Percentiles rank a stretch among this genome's conserved stretches.
Evolutionary conservation across 1,139 yeast genomes (phyloP).

Genomic region (Kurtzmaniella quercitrusa): DNA sequence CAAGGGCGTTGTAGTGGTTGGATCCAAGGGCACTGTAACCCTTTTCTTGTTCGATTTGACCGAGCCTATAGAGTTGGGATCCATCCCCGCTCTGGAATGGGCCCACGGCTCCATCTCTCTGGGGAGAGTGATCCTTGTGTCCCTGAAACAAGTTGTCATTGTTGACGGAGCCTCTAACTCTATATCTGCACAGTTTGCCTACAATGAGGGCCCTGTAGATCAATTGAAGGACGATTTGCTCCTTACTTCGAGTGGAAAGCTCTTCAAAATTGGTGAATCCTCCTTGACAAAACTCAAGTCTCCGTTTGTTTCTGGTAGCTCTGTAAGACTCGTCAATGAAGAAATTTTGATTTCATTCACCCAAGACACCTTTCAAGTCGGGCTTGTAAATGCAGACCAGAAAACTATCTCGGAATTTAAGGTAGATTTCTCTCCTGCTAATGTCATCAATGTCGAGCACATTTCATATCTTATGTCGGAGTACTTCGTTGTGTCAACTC

Average conservation of each 20-base stretch:
- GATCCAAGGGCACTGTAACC: slow-evolving; percentile 11
- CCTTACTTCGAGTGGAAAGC: slow-evolving; percentile 14
- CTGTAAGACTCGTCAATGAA: slow-evolving; percentile 1
- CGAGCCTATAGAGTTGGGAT: too few species aligned
- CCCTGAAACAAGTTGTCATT: not conserved
- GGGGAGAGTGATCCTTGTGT: slow-evolving; percentile 3
- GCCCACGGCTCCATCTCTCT: slow-evolving; percentile 3
- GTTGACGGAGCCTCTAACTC: not conserved
- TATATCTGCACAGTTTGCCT: not conserved
- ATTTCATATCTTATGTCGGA: slow-evolving; percentile 16
- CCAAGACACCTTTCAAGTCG: not conserved
- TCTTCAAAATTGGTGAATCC: slow-evolving; percentile 12
- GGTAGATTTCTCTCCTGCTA: not conserved
- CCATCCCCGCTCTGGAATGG: not conserved
- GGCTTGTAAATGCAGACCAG: not conserved
- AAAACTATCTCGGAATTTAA: not conserved
- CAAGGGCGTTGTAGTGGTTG: slow-evolving; percentile 18
- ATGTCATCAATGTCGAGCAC: slow-evolving; percentile 7
- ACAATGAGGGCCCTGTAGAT: slow-evolving; percentile 9
- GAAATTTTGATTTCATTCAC: slow-evolving; percentile 1
- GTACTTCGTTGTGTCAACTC: slow-evolving; percentile 12
- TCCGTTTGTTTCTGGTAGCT: not conserved
- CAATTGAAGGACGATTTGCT: slow-evolving; percentile 19
- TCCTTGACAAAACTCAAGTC: slow-evolving; percentile 3
- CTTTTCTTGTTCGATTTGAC: slow-evolving; percentile 4